phyloP scores from a whole-genome alignment of 169 alveolate species.

The Babesia ovata region DNA sequence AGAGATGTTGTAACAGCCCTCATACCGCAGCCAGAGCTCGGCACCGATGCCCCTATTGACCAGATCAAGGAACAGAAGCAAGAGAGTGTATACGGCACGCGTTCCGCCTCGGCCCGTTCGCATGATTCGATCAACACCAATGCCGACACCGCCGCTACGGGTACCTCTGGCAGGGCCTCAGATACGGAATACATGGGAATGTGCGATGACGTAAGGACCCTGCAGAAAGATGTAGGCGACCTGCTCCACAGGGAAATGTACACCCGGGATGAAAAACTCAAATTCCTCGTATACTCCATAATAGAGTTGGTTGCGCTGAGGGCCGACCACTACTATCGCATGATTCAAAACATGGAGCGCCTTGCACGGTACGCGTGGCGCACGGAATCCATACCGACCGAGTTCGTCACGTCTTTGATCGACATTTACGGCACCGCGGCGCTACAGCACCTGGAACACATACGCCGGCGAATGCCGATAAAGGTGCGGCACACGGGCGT shows the following conservation, averaged over 20 bases:
- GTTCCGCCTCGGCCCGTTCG: background rate
- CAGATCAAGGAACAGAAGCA: background rate
- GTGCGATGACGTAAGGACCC: conserved; percentile 14
- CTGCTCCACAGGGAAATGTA: conserved; percentile 1
- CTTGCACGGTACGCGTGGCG: conserved; percentile 4
- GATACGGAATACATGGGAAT: background rate
- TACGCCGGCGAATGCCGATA: conserved; percentile 21
- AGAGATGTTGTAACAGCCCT: conserved; percentile 12
- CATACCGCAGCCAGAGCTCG: background rate
- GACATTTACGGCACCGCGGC: conserved; percentile 29
- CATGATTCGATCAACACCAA: background rate
- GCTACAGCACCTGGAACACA: conserved; percentile 34
- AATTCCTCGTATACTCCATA: conserved; percentile 10
- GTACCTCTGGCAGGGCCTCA: background rate
- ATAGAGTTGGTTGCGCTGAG: conserved; percentile 15
- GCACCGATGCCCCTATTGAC: background rate
- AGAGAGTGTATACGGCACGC: background rate
- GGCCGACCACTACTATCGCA: conserved; percentile 44
- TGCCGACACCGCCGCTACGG: background rate
- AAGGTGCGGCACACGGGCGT: conserved; percentile 19
- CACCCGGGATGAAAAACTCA: background rate
- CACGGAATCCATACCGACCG: background rate
- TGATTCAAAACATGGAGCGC: conserved; percentile 19
- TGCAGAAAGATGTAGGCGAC: conserved; percentile 18
- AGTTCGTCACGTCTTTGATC: conserved; percentile 10